Conservation (phyloP, 176 grass and related monocot species). For the Secale cereale region DNA sequence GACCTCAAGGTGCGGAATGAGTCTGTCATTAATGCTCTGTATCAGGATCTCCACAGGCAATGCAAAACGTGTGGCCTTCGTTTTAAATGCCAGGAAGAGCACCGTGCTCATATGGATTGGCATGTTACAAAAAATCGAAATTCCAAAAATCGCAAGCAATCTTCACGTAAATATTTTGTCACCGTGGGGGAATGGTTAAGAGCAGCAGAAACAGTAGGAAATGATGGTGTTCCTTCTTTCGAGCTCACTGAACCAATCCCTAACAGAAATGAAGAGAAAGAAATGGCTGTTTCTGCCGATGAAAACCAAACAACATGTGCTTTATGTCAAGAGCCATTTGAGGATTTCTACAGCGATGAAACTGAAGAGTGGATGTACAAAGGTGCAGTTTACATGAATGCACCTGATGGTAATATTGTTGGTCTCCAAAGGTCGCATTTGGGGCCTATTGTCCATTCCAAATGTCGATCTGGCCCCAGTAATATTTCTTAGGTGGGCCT, state of each 20-base stretch:
- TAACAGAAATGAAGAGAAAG: constrained; percentile 73
- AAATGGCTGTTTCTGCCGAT: constrained; percentile 87
- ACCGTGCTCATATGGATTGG: constrained; percentile 98
- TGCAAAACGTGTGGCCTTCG: constrained; percentile 96
- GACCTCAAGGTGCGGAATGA: constrained; percentile 78
- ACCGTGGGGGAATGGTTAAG: constrained; percentile 78
- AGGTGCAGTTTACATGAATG: constrained; percentile 95
- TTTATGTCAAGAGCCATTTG: constrained; percentile 89
- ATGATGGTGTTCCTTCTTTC: constrained; percentile 80
- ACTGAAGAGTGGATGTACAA: constrained; percentile 99
- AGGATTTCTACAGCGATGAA: constrained; percentile 98
- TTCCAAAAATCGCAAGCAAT: constrained; percentile 84
- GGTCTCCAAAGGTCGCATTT: constrained; percentile 56
- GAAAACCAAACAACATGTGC: constrained; percentile 89
- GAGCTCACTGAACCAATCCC: constrained; percentile 45
- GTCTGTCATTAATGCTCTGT: constrained; percentile 71
- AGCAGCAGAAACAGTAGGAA: constrained; percentile 85
- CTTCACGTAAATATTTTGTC: constrained; percentile 96
- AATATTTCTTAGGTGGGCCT: constrained; percentile 34
- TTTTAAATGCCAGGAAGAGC: constrained; percentile 92
- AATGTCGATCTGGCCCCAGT: constrained; percentile 71
- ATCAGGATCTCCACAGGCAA: constrained; percentile 79
- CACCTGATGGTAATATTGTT: constrained; percentile 56
- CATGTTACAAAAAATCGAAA: constrained; percentile 99
- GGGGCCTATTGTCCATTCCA: constrained; percentile 96